Conservation (phyloP, 495 filamentous ascomycete species). For the Terfezia claveryi region DNA sequence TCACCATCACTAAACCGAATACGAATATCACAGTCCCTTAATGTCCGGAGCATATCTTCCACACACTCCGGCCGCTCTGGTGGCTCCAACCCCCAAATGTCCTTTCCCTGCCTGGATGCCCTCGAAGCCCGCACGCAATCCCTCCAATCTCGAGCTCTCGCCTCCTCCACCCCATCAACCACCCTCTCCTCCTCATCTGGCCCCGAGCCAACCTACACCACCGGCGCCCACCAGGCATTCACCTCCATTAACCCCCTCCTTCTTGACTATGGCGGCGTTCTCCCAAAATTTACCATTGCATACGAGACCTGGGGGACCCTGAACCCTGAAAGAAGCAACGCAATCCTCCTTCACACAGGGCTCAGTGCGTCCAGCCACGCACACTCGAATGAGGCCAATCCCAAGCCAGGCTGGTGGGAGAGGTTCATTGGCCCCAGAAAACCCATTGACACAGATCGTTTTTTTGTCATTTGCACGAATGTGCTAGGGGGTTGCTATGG, state of each 20-base stretch:
- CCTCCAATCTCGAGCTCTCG: constrained; percentile 39
- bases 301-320: constrained; percentile 85
- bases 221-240: constrained; percentile 55
- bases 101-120: constrained; percentile 87
- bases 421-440: constrained; percentile 86
- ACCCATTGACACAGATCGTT: constrained; percentile 74
- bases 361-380: constrained; percentile 92
- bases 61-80: constrained; percentile 18
- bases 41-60: too few relatives aligned
- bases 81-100: constrained; percentile 65
- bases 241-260: constrained; percentile 51
- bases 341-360: constrained; percentile 79
- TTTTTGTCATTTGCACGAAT: constrained; percentile 89
- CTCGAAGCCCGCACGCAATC: constrained; percentile 69
- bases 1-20: too few relatives aligned
- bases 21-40: too few relatives aligned
- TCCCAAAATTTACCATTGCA: constrained; percentile 69
- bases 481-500: constrained; percentile 93
- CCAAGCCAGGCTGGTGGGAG: constrained; percentile 95
- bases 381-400: constrained; percentile 64
- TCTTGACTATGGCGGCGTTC: constrained; percentile 79
- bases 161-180: neutral
- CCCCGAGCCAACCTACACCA: constrained; percentile 85
- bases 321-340: constrained; percentile 67
- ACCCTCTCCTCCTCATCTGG: constrained; percentile 24